These are phyloP conservation scores for Citrus cavaleriei DNA, from an alignment of 345 rosid species.

Conservation along the genomic window DNA sequence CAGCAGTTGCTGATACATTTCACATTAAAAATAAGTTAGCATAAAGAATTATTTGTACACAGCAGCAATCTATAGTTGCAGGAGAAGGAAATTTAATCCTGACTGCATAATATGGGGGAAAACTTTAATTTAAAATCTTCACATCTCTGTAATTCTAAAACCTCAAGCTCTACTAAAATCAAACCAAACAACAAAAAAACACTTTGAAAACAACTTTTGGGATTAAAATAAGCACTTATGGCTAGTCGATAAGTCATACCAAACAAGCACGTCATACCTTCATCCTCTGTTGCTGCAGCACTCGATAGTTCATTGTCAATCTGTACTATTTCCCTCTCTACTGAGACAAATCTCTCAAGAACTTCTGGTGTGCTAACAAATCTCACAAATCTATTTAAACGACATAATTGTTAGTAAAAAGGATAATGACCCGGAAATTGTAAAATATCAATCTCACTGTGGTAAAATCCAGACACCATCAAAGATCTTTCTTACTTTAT, in stretches of 20 bases:
- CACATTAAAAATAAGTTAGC: constrained; percentile 18
- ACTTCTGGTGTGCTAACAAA: constrained; percentile 93
- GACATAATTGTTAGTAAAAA: background rate
- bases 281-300: constrained; percentile 42
- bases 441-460: background rate
- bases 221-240: too few species aligned
- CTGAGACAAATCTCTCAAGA: constrained; percentile 89
- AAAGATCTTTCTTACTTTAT: background rate
- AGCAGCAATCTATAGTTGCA: background rate
- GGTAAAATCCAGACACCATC: background rate
- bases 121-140: background rate
- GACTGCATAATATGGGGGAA: background rate
- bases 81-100: background rate
- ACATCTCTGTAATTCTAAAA: background rate
- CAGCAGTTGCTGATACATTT: constrained; percentile 37
- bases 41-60: background rate
- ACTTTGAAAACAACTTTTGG: too few species aligned
- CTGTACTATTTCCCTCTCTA: constrained; percentile 81
- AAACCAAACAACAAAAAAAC: too few species aligned
- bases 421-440: background rate
- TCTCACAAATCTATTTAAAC: constrained; percentile 66
- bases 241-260: too few species aligned
- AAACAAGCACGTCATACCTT: constrained; percentile 33
- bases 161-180: background rate
- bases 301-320: constrained; percentile 57